Percentiles rank a stretch among this genome's conserved stretches.
Conservation (phyloP, 208 protist genomes). For the Wallacemonas rigidus region DNA sequence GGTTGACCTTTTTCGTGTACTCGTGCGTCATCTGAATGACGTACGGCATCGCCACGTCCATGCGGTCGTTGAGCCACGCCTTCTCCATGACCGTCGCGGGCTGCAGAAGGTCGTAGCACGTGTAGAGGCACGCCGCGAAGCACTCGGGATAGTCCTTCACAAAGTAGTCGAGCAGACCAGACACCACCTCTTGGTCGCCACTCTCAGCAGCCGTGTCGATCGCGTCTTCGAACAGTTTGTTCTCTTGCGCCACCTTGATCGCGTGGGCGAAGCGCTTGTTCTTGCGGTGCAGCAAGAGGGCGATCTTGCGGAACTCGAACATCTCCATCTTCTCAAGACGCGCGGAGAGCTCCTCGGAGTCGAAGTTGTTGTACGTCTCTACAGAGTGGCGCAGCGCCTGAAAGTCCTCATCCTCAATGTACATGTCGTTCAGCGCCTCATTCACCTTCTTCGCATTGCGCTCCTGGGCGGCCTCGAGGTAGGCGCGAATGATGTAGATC, state of each 20-base stretch:
- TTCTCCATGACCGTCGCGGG: slow-evolving; percentile 98
- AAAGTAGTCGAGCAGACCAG: slow-evolving; percentile 98
- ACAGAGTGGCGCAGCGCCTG: slow-evolving; percentile 95
- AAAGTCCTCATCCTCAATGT: slow-evolving; percentile 99
- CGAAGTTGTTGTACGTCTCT: slow-evolving; percentile 97
- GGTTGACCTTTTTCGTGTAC: slow-evolving; percentile 89
- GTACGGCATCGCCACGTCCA: slow-evolving; percentile 99
- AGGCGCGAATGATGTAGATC: slow-evolving; percentile 96
- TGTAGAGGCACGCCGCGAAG: slow-evolving; percentile 97
- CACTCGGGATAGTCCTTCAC: slow-evolving; percentile 94
- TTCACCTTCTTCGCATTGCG: slow-evolving; percentile 96
- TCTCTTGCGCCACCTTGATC: slow-evolving; percentile 97
- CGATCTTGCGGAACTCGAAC: slow-evolving; percentile 99
- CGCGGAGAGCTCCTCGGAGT: slow-evolving; percentile 96
- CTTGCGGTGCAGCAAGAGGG: slow-evolving; percentile 96
- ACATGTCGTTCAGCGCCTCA: slow-evolving; percentile 98
- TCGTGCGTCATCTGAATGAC: slow-evolving; percentile 97
- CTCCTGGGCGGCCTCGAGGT: slow-evolving; percentile 95
- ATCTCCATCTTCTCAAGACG: slow-evolving; percentile 97
- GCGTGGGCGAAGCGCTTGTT: slow-evolving; percentile 93
- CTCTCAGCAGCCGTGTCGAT: slow-evolving; percentile 98
- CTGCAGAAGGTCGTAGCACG: slow-evolving; percentile 97
- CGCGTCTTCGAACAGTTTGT: slow-evolving; percentile 98
- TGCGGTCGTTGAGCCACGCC: slow-evolving; percentile 97
- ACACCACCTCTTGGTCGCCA: slow-evolving; percentile 88